Percentiles rank a stretch among this genome's conserved stretches.
Conservation (phyloP, 1,284 basidiomycete species). For the Boletus albobrunnescens region DNA sequence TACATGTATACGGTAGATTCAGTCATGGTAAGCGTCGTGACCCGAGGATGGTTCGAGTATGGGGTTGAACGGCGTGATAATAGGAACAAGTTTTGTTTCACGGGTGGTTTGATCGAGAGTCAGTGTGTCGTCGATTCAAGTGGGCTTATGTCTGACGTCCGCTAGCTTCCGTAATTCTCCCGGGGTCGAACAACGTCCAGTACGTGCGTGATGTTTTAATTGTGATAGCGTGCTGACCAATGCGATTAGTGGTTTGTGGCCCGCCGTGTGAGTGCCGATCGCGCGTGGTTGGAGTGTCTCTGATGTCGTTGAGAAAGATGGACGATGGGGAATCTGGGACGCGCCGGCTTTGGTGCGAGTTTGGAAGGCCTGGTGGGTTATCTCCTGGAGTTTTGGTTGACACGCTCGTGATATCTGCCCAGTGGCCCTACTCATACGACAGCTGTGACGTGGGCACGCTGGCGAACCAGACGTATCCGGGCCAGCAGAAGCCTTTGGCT, state of each 20-base stretch:
- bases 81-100: slow-evolving; percentile 78
- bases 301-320: slow-evolving; percentile 40
- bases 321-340: slow-evolving; percentile 78
- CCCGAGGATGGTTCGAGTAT: slow-evolving; percentile 29
- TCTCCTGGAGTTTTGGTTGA: background rate
- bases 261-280: slow-evolving; percentile 49
- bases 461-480: slow-evolving; percentile 69
- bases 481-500: slow-evolving; percentile 45
- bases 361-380: slow-evolving; percentile 52
- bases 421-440: slow-evolving; percentile 73
- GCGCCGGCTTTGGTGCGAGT: slow-evolving; percentile 71
- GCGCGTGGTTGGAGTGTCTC: background rate
- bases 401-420: background rate
- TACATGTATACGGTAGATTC: slow-evolving; percentile 18
- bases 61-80: slow-evolving; percentile 39
- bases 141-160: slow-evolving; percentile 1
- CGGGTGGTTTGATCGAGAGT: slow-evolving; percentile 68
- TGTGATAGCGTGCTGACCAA: slow-evolving; percentile 9
- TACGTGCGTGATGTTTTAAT: slow-evolving; percentile 23
- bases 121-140: slow-evolving; percentile 34
- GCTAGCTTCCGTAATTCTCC: slow-evolving; percentile 52
- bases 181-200: slow-evolving; percentile 55
- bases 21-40: slow-evolving; percentile 42
- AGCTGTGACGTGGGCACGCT: slow-evolving; percentile 82
- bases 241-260: slow-evolving; percentile 60